These are phyloP conservation scores for Colletotrichum sp. DNA, from an alignment of 2,329 filamentous ascomycete species.

Conservation along the genomic window DNA sequence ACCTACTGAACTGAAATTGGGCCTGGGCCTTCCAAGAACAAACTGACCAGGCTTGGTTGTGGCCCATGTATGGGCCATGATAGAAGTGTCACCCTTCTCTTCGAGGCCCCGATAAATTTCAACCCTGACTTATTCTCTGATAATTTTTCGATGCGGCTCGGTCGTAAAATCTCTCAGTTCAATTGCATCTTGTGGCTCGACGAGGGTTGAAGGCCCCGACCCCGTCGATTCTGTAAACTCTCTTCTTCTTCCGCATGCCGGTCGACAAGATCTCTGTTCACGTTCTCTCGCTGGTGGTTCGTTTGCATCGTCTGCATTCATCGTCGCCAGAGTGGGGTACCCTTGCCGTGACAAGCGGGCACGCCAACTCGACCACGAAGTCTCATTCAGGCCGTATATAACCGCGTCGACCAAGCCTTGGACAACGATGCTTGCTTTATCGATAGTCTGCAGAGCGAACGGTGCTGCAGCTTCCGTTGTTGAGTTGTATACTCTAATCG, in stretches of 20 bases:
- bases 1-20: neutral
- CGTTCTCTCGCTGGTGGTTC: neutral
- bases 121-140: neutral
- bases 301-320: neutral
- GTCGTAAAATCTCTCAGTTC: neutral
- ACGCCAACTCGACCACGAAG: conserved; percentile 4
- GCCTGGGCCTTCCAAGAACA: neutral
- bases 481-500: conserved; percentile 43
- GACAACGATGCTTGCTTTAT: conserved; percentile 44
- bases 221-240: neutral
- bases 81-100: neutral
- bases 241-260: neutral
- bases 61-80: neutral
- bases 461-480: conserved; percentile 35
- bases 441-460: conserved; percentile 37
- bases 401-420: conserved; percentile 45
- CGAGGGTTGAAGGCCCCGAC: neutral
- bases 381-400: conserved; percentile 37
- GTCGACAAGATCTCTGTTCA: neutral
- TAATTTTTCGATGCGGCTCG: neutral
- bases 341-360: neutral
- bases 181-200: neutral
- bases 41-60: neutral
- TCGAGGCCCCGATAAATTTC: neutral
- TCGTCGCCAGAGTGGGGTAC: neutral